phyloP scores from a whole-genome alignment of 148 eudicot species.

The Talinum fruticosum region DNA sequence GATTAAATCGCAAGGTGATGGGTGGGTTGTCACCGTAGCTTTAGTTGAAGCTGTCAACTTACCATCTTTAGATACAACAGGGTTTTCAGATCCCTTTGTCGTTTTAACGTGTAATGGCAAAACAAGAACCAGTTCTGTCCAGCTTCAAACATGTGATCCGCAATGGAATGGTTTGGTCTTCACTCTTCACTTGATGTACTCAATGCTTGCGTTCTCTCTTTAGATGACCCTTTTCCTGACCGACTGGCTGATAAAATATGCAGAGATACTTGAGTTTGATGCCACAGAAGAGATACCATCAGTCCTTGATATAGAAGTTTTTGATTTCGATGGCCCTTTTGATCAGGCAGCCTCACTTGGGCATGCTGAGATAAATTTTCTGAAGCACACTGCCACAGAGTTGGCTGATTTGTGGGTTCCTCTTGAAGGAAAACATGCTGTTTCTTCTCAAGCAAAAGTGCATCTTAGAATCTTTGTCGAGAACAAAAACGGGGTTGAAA shows the following conservation, averaged over 20 bases:
- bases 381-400: constrained; percentile 62
- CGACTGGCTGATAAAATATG: constrained; percentile 7
- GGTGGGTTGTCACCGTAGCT: constrained; percentile 87
- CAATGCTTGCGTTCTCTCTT: neutral
- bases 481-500: constrained; percentile 78
- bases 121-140: constrained; percentile 86
- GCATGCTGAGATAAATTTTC: constrained; percentile 84
- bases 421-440: constrained; percentile 76
- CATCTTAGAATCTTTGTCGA: constrained; percentile 87
- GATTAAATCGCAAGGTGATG: constrained; percentile 85
- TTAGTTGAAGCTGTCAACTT: constrained; percentile 70
- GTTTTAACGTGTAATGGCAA: constrained; percentile 83
- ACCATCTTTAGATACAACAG: constrained; percentile 45
- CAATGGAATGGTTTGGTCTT: constrained; percentile 78
- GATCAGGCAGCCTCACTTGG: constrained; percentile 79
- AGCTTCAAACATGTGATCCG: constrained; percentile 83
- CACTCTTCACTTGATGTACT: constrained; percentile 4
- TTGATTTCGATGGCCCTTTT: constrained; percentile 87
- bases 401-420: constrained; percentile 88
- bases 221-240: constrained; percentile 1
- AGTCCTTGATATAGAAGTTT: constrained; percentile 81
- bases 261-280: constrained; percentile 94
- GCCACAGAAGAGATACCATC: constrained; percentile 88
- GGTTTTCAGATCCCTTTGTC: constrained; percentile 72
- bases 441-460: constrained; percentile 70